Percentiles rank a stretch among this genome's conserved stretches.
Evolutionary conservation across 2,329 filamentous ascomycete species (phyloP).

Genomic region (Aspergillus sojae): DNA sequence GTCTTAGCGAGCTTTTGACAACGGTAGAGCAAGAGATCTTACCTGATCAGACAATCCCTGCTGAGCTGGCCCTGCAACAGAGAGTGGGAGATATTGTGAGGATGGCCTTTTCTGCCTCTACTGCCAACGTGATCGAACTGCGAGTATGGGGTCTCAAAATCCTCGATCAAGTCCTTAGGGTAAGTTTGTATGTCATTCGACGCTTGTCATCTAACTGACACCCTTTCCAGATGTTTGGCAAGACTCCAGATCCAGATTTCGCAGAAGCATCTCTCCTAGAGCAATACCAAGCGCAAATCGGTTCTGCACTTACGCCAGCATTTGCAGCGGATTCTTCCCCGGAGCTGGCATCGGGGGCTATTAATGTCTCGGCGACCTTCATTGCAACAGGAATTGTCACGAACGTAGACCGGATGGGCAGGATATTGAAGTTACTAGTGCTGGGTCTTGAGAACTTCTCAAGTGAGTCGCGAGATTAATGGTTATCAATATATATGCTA

Average conservation of each 20-base stretch:
- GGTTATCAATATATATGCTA: conserved; percentile 2
- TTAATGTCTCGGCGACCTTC: conserved; percentile 97
- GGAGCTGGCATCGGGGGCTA: conserved; percentile 90
- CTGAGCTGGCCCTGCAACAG: conserved; percentile 76
- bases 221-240: conserved; percentile 76
- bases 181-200: conserved; percentile 26
- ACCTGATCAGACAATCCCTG: conserved; percentile 74
- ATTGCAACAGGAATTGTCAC: conserved; percentile 97
- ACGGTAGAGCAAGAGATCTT: conserved; percentile 78
- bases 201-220: conserved; percentile 6
- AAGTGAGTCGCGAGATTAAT: conserved; percentile 45
- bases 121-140: conserved; percentile 85
- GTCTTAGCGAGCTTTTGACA: conserved; percentile 78
- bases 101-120: conserved; percentile 97
- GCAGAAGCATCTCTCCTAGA: conserved; percentile 95
- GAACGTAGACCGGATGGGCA: conserved; percentile 97
- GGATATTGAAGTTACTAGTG: conserved; percentile 91
- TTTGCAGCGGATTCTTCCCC: conserved; percentile 96
- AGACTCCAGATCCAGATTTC: conserved; percentile 93
- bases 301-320: conserved; percentile 91
- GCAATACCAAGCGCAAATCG: conserved; percentile 98
- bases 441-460: conserved; percentile 91
- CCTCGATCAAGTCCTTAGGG: conserved; percentile 85
- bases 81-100: conserved; percentile 89
- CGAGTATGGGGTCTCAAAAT: conserved; percentile 91